These are phyloP conservation scores for Penicillium brasilianum DNA, from an alignment of 2,329 filamentous ascomycete species.

Conservation along the genomic window DNA sequence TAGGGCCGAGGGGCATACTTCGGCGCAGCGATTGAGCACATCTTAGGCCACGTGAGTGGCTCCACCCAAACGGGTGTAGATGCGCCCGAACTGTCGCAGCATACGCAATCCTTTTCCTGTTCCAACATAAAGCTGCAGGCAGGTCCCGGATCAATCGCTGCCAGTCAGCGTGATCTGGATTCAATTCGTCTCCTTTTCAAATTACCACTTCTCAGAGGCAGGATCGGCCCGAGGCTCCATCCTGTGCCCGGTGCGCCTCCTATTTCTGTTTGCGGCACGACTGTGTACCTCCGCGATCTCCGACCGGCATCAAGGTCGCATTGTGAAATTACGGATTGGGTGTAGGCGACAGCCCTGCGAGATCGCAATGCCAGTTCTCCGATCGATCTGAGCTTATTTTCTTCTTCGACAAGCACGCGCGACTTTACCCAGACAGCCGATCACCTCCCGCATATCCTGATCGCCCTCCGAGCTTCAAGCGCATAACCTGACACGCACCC, in stretches of 20 bases:
- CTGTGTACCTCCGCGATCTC: constrained; percentile 14
- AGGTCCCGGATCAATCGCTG: constrained; percentile 11
- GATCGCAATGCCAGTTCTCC: constrained; percentile 14
- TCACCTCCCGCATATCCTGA: constrained; percentile 10
- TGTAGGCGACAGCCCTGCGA: constrained; percentile 12
- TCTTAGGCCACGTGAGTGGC: constrained; percentile 28
- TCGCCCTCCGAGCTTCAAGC: constrained; percentile 5
- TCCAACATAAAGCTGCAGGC: constrained; percentile 14
- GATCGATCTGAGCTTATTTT: constrained; percentile 19
- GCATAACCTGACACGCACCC: constrained; percentile 16
- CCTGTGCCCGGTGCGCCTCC: constrained; percentile 13
- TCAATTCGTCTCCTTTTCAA: not conserved
- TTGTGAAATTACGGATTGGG: constrained; percentile 19
- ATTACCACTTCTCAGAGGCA: constrained; percentile 1
- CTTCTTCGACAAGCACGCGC: constrained; percentile 4
- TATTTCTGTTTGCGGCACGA: constrained; percentile 23
- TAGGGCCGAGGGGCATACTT: not conserved
- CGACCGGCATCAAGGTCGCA: constrained; percentile 24
- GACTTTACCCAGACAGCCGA: constrained; percentile 5
- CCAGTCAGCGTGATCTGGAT: constrained; percentile 14
- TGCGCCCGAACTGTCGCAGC: constrained; percentile 18
- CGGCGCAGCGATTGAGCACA: not conserved
- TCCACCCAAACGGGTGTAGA: constrained; percentile 23
- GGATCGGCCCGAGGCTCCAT: not conserved
- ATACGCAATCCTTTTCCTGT: constrained; percentile 25